Evolutionary conservation across 192 early-diverging fungal species (phyloP), one percentile per base, ranked within the genome.

Genomic region (Lunasporangiospora selenospora): DNA sequence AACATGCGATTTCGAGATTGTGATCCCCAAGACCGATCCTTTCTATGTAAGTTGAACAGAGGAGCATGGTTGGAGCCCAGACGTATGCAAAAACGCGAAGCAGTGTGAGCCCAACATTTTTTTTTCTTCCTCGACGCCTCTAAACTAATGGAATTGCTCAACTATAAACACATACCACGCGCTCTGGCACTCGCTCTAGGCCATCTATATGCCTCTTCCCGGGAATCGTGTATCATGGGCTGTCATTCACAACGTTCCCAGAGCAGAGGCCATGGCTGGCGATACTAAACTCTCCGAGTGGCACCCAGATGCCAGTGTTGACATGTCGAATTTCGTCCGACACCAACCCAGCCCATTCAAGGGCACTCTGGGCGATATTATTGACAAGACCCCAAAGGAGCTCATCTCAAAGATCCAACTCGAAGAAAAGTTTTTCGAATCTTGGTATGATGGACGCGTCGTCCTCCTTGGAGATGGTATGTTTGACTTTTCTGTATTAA

Each of bases 131-230:
- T n/a, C n/a, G n/a, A n/a, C n/a, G n/a, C n/a, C n/a, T n/a, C n/a
- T n/a, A n/a, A n/a, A n/a, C n/a, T n/a, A n/a, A n/a, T n/a, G n/a
- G n/a, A n/a, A n/a, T n/a, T n/a, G n/a, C n/a, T n/a, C n/a, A n/a
- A n/a, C n/a, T n/a, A n/a, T n/a, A n/a, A n/a, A n/a, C n/a, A n/a
- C n/a, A n/a, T n/a, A n/a, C n/a, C n/a, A n/a, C n/a, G n/a, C n/a
- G n/a, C n/a, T n/a, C n/a, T n/a, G n/a, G n/a, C n/a, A n/a, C n/a
- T n/a, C n/a, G n/a, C 4, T 26, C 2, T 51, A 73, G 69, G 33
- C 54, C 4, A 73, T 73, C 49, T 73, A 73, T 29, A 73, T 73
- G 69, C 59, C 60, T 21, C 33, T 73, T 19, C 69, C 69, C 13
- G 69, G 61, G 0, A 33, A 73, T 19, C 69, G 69, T 26, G 48